A percentile compares a stretch with the other conserved stretches of the same genome.
phyloP scores from a whole-genome alignment of 495 filamentous ascomycete genomes.

The Penicillium lagena region DNA sequence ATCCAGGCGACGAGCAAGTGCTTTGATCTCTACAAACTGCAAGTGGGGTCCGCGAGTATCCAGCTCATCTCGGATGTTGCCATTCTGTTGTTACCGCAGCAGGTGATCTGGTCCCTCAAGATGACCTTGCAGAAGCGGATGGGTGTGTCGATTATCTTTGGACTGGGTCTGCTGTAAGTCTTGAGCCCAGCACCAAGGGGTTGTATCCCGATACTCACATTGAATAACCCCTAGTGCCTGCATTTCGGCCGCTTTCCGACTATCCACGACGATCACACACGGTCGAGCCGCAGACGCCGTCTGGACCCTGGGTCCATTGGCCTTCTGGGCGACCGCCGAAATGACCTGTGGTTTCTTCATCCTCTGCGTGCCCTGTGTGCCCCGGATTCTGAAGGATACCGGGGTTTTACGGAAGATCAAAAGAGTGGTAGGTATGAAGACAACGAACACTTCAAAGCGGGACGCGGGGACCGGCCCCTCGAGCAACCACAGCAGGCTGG shows the following conservation, averaged over 20 bases:
- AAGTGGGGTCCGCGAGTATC: slow-evolving; percentile 23
- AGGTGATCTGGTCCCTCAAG: slow-evolving; percentile 29
- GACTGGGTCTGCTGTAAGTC: slow-evolving; percentile 31
- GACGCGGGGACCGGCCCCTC: too few relatives aligned
- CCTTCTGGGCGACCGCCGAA: slow-evolving; percentile 18
- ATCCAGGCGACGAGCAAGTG: slow-evolving; percentile 12
- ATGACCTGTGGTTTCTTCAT: slow-evolving; percentile 23
- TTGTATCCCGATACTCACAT: too few relatives aligned
- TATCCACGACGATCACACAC: too few relatives aligned
- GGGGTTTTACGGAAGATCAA: slow-evolving; percentile 7
- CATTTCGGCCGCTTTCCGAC: too few relatives aligned
- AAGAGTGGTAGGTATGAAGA: background rate
- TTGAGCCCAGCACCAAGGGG: too few relatives aligned
- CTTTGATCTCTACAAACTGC: slow-evolving; percentile 11
- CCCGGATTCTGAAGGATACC: slow-evolving; percentile 14
- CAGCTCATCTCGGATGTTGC: slow-evolving; percentile 32
- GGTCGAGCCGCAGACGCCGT: too few relatives aligned
- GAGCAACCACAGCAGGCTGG: too few relatives aligned
- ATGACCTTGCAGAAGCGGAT: slow-evolving; percentile 31
- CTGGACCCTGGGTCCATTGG: slow-evolving; percentile 3
- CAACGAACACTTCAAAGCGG: too few relatives aligned
- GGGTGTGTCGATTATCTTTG: slow-evolving; percentile 37
- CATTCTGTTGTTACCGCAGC: slow-evolving; percentile 32
- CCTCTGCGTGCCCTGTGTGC: slow-evolving; percentile 15
- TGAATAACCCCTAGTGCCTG: too few relatives aligned